These are phyloP conservation scores for Vanilla planifolia DNA, from an alignment of 106 monocot genomes.

Conservation along the genomic window DNA sequence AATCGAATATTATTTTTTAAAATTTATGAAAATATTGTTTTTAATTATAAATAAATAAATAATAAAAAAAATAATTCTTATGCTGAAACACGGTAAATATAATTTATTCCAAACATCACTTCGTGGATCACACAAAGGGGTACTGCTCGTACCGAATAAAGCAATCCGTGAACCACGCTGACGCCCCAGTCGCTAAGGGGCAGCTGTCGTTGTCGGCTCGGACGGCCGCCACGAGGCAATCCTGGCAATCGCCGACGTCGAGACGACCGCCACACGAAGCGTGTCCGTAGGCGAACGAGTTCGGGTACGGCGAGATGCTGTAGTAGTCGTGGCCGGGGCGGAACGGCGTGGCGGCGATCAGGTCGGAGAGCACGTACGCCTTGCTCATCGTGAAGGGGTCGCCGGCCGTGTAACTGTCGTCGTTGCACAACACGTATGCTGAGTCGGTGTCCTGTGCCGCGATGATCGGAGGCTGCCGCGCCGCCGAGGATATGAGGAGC, in stretches of 20 bases:
- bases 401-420: slow-evolving; percentile 1
- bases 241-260: slow-evolving; percentile 9
- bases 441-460: slow-evolving; percentile 6
- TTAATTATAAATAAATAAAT: too few species aligned
- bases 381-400: slow-evolving; percentile 14
- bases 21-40: too few species aligned
- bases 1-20: too few species aligned
- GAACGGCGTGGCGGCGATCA: background rate
- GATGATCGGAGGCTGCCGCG: background rate
- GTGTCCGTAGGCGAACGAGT: slow-evolving; percentile 15
- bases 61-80: too few species aligned
- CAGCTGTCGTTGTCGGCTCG: background rate
- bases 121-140: background rate
- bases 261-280: slow-evolving; percentile 4
- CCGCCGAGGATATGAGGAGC: background rate
- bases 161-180: slow-evolving; percentile 1
- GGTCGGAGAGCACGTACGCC: slow-evolving; percentile 13
- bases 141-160: slow-evolving; percentile 3
- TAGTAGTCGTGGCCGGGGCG: slow-evolving; percentile 10
- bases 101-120: too few species aligned
- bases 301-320: slow-evolving; percentile 22
- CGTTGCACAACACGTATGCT: slow-evolving; percentile 7
- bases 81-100: too few species aligned
- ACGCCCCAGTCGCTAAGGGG: slow-evolving; percentile 6
- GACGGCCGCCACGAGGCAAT: slow-evolving; percentile 9